Evolutionary conservation across 495 filamentous ascomycete genomes (phyloP), one percentile per base, ranked within the genome.

Genomic region (Rusavskia elegans): DNA sequence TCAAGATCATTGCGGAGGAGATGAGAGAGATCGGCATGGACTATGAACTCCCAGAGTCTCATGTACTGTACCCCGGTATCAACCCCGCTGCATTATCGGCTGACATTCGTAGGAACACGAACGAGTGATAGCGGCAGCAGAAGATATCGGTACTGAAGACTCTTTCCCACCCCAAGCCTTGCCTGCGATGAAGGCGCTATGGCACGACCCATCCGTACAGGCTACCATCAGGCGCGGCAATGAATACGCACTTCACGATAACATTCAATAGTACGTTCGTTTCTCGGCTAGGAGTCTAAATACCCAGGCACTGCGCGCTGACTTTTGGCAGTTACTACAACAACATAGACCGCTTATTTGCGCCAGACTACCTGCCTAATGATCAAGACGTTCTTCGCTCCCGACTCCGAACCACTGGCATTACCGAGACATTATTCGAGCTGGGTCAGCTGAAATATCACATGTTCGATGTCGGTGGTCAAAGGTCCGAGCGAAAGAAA

Each of bases 391-490:
- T 98, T 54, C 75, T 98, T 30, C 85, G 92, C 48, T 93, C 92
- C 29, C 81, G 92, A 60, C 70, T 97, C 64, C 79, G 89, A 58
- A 97, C 90, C 17, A 97, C 92, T 8, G 92, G 92, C 60, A 98
- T 98, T 55, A 98, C 89, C 37, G 92, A 98, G 66, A 96, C 92
- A 1, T 73, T 93, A 54, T 98, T 98, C 68, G 89, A 95, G 64
- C 75, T 97, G 21, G 89, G 90, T 27, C 80, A 89, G 57, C 79
- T 97, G 65, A 96, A 90, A 57, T 98, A 96, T 66, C 82, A 89
- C 49, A 98, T 98, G 92, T 96, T 97, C 71, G 92, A 98, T 61
- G 92, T 98, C 53, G 92, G 92, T 59, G 92, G 92, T 49, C 92
- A 98, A 66, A 74, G 92, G 58, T 97, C 93, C 21, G 92, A 98